These are phyloP conservation scores for Alternaria consortialis DNA, from an alignment of 2,329 filamentous ascomycete species.

Conservation along the genomic window DNA sequence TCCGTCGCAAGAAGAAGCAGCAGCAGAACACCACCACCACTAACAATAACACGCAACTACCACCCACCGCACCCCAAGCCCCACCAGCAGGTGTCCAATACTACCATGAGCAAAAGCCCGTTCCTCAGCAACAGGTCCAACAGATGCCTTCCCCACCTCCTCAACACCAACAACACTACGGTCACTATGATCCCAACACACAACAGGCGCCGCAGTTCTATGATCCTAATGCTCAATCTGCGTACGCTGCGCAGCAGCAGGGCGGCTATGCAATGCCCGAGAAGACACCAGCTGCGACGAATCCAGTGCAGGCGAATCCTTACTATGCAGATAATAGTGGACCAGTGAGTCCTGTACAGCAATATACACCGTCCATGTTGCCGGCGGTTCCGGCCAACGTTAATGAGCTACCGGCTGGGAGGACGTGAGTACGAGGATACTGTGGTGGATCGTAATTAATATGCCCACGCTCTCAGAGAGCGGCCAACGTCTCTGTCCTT, in stretches of 20 bases:
- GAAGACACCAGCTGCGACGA: slow-evolving; percentile 12
- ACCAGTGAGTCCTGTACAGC: slow-evolving; percentile 20
- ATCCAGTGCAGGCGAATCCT: slow-evolving; percentile 1
- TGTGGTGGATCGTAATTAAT: neutral
- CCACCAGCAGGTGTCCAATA: slow-evolving; percentile 12
- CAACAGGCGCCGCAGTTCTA: slow-evolving; percentile 14
- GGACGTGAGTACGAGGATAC: slow-evolving; percentile 8
- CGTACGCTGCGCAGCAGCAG: slow-evolving; percentile 12
- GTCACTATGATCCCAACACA: slow-evolving; percentile 12
- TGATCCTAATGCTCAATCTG: slow-evolving; percentile 11
- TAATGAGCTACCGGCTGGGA: slow-evolving; percentile 18
- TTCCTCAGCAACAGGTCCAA: slow-evolving; percentile 12
- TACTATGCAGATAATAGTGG: slow-evolving; percentile 16
- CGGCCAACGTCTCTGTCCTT: neutral
- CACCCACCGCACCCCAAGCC: neutral
- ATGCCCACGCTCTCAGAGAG: neutral
- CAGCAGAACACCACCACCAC: neutral
- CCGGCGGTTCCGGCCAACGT: slow-evolving; percentile 7
- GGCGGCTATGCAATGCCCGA: slow-evolving; percentile 8
- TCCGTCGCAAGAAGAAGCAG: slow-evolving; percentile 20
- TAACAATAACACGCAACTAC: neutral
- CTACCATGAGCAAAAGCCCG: slow-evolving; percentile 15
- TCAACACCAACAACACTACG: slow-evolving; percentile 7
- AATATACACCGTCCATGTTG: slow-evolving; percentile 11
- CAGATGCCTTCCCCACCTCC: slow-evolving; percentile 10